Evolutionary conservation across 23 red algal genomes (phyloP).

Genomic region (Cyanidiococcus yangmingshanensis): DNA sequence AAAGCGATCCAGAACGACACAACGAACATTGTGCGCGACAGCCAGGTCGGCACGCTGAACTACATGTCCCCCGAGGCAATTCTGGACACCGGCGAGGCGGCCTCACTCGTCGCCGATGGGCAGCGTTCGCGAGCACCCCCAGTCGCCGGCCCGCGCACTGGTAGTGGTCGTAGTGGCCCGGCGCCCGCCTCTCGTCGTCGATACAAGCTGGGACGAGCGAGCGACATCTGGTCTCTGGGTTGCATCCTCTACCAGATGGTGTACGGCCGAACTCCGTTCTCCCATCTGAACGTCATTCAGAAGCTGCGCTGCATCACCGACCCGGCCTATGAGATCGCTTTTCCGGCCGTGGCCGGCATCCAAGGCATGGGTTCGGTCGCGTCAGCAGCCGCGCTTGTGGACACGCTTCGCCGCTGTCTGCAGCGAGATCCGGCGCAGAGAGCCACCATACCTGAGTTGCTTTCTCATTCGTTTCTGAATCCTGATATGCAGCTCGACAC

Average conservation of each 20-base stretch:
- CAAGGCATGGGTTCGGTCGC: constrained; percentile 10
- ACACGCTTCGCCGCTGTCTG: constrained; percentile 46
- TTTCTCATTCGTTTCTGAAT: constrained; percentile 25
- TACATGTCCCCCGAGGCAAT: constrained; percentile 96
- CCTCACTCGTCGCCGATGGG: background rate
- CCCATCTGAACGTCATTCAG: constrained; percentile 71
- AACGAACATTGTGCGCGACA: constrained; percentile 88
- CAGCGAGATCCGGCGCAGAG: constrained; percentile 54
- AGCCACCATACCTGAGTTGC: constrained; percentile 54
- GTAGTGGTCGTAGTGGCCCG: too few species aligned
- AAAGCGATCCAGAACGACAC: constrained; percentile 78
- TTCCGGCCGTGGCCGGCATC: constrained; percentile 17
- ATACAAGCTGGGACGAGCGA: constrained; percentile 66
- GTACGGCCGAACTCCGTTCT: constrained; percentile 79
- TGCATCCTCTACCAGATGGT: constrained; percentile 96
- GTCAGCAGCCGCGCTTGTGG: constrained; percentile 22
- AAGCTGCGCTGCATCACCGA: constrained; percentile 88
- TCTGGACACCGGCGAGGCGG: constrained; percentile 21
- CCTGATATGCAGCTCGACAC: background rate
- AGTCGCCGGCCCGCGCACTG: too few species aligned
- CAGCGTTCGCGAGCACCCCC: background rate
- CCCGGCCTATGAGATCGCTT: constrained; percentile 40
- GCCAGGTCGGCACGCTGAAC: constrained; percentile 85
- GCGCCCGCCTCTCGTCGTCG: background rate
- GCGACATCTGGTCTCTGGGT: constrained; percentile 93